Evolutionary conservation across 352 stramenopile species (phyloP).

Genomic region (Pythium dissotocum): DNA sequence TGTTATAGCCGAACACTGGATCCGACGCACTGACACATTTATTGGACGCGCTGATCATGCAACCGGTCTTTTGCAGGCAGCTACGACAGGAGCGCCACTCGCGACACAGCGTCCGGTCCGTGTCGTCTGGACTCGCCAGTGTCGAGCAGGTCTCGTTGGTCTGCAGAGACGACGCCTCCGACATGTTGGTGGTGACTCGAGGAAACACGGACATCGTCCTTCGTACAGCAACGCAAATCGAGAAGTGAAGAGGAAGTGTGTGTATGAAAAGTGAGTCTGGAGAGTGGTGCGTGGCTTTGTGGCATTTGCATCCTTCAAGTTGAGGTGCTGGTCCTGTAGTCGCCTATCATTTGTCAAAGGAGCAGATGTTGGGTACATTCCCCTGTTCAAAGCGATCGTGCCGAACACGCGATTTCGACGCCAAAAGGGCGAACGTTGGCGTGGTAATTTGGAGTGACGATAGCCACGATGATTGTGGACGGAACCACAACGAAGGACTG

Average conservation of each 20-base stretch:
- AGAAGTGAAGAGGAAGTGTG: background rate
- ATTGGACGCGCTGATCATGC: conserved; percentile 2
- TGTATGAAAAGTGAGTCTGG: no score
- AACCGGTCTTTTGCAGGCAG: conserved; percentile 7
- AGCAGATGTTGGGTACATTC: no score
- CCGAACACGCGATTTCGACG: no score
- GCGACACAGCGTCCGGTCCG: background rate
- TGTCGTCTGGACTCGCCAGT: background rate
- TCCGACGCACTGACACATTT: background rate
- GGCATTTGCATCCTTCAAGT: no score
- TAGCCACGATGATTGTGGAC: no score
- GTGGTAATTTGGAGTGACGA: no score
- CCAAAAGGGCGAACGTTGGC: no score
- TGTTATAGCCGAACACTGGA: background rate
- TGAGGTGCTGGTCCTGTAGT: background rate
- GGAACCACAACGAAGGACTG: no score
- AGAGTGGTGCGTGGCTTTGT: no score
- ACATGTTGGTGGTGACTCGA: background rate
- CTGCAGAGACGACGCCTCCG: background rate
- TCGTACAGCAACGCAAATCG: background rate
- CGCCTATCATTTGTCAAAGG: no score
- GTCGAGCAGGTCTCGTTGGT: background rate
- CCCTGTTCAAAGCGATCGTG: no score
- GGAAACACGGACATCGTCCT: background rate
- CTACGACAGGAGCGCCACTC: conserved; percentile 3